Conservation (phyloP, 768 basidiomycete genomes). For the Suillus hirtellus region DNA sequence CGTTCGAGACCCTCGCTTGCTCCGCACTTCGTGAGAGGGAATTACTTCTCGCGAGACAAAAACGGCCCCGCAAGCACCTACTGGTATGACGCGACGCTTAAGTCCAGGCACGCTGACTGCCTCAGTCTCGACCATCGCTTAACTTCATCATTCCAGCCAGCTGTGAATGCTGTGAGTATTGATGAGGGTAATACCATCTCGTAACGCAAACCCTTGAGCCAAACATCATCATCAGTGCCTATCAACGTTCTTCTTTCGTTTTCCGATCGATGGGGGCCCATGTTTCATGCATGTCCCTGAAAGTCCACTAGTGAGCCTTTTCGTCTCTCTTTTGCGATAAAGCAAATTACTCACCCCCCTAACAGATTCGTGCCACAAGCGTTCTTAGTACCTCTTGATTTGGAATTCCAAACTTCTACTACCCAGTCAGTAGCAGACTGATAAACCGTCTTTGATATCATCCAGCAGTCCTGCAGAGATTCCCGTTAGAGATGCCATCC, state of each 20-base stretch:
- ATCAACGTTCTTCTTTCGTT: neutral
- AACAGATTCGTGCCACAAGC: neutral
- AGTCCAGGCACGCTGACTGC: too few relatives aligned
- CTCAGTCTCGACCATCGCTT: too few relatives aligned
- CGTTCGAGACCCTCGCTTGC: too few relatives aligned
- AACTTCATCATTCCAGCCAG: too few relatives aligned
- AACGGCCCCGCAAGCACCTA: too few relatives aligned
- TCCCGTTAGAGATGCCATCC: neutral
- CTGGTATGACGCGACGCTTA: too few relatives aligned
- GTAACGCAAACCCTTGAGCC: neutral
- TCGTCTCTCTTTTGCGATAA: neutral
- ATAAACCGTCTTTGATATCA: neutral
- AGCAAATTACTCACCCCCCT: neutral
- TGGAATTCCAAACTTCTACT: neutral
- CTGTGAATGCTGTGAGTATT: too few relatives aligned
- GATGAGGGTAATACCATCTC: neutral
- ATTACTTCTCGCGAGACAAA: too few relatives aligned
- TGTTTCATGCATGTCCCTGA: neutral
- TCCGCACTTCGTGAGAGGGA: too few relatives aligned
- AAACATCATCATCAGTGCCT: neutral
- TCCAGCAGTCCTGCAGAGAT: neutral
- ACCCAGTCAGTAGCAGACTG: neutral
- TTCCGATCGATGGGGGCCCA: neutral
- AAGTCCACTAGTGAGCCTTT: neutral
- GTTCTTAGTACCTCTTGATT: neutral